Evolutionary conservation across 208 protist species (phyloP).

Genomic region (Lotmaria passim): DNA sequence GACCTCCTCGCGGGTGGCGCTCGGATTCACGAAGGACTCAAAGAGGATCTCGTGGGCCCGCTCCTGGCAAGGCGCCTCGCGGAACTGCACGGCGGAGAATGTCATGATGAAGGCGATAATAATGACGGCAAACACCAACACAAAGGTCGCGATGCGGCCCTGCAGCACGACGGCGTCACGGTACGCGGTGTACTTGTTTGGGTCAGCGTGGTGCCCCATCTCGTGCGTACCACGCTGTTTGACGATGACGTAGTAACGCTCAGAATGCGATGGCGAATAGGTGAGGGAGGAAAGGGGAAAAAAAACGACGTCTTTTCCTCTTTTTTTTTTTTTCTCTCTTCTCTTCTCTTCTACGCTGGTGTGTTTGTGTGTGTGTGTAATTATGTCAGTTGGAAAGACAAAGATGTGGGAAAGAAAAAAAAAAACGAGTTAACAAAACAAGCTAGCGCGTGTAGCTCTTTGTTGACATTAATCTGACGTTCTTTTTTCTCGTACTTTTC

Average conservation of each 20-base stretch:
- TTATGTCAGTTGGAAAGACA: too few relatives aligned
- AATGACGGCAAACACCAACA: constrained; percentile 73
- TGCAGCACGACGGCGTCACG: constrained; percentile 53
- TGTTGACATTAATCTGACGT: background rate
- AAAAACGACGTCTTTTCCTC: too few relatives aligned
- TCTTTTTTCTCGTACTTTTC: too few relatives aligned
- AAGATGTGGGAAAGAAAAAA: background rate
- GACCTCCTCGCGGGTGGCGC: constrained; percentile 33
- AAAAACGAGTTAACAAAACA: constrained; percentile 5
- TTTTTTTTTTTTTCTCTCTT: too few relatives aligned
- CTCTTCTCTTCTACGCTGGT: too few relatives aligned
- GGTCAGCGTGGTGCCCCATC: constrained; percentile 56
- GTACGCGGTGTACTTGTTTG: constrained; percentile 38
- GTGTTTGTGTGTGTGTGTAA: too few relatives aligned
- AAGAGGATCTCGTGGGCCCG: constrained; percentile 56
- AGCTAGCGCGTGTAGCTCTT: background rate
- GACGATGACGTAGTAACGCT: too few relatives aligned
- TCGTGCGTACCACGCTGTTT: too few relatives aligned
- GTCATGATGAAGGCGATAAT: constrained; percentile 61
- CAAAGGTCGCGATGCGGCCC: constrained; percentile 69
- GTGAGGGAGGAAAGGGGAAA: too few relatives aligned
- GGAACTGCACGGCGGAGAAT: constrained; percentile 65
- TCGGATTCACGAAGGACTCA: constrained; percentile 37
- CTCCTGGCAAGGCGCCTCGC: constrained; percentile 71
- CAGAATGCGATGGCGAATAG: constrained; percentile 12